phyloP scores from a whole-genome alignment of 2,329 filamentous ascomycete species.

The Sporothrix sp. region DNA sequence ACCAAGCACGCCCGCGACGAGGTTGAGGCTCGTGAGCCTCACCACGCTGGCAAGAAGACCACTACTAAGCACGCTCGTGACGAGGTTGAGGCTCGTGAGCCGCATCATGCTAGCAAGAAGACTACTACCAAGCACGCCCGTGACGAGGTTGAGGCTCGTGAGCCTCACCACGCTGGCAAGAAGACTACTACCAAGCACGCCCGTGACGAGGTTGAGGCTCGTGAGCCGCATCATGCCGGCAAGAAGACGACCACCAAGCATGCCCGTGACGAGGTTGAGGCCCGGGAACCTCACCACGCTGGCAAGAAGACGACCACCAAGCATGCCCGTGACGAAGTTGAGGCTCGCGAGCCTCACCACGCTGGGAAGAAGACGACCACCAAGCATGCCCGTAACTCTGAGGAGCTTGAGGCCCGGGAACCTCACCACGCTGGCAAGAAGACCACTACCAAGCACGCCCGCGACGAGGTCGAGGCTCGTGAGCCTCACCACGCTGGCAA shows the following conservation, averaged over 20 bases:
- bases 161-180: conserved; percentile 19
- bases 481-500: conserved; percentile 19
- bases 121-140: conserved; percentile 13
- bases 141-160: conserved; percentile 9
- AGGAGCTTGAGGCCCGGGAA: conserved; percentile 10
- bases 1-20: conserved; percentile 4
- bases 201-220: conserved; percentile 6
- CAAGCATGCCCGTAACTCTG: conserved; percentile 7
- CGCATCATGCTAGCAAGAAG: conserved; percentile 21
- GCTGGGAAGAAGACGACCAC: conserved; percentile 18
- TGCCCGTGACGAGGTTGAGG: conserved; percentile 6
- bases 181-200: conserved; percentile 14
- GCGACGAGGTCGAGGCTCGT: conserved; percentile 6
- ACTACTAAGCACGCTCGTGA: conserved; percentile 10
- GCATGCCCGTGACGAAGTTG: conserved; percentile 9
- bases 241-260: conserved; percentile 12
- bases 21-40: conserved; percentile 16
- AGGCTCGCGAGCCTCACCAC: conserved; percentile 20
- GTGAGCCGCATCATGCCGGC: conserved; percentile 18
- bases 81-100: conserved; percentile 15
- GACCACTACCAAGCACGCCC: conserved; percentile 12
- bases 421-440: conserved; percentile 19
- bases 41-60: conserved; percentile 21
- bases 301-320: conserved; percentile 18
- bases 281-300: conserved; percentile 20